phyloP scores from a whole-genome alignment of 1,139 yeast species.

The Scheffersomyces insectosa region DNA sequence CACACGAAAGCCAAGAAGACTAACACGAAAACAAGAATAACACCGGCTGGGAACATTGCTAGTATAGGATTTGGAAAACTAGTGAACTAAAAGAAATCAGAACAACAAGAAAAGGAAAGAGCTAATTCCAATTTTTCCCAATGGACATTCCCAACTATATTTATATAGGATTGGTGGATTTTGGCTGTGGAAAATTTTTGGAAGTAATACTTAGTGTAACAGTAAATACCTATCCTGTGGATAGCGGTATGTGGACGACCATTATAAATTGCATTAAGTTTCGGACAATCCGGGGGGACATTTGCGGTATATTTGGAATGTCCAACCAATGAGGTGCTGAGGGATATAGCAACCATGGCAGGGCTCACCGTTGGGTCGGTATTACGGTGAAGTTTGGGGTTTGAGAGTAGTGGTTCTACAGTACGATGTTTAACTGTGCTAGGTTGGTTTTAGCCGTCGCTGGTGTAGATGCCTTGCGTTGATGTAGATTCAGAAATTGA shows the following conservation, averaged over 20 bases:
- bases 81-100: slow-evolving; percentile 5
- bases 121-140: slow-evolving; percentile 1
- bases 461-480: too few species aligned
- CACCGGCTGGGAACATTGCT: slow-evolving; percentile 53
- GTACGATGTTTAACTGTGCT: too few species aligned
- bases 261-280: not conserved
- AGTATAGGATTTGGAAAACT: slow-evolving; percentile 11
- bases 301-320: not conserved
- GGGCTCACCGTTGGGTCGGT: too few species aligned
- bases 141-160: slow-evolving; percentile 1
- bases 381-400: too few species aligned
- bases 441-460: too few species aligned
- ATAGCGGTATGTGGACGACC: too few species aligned
- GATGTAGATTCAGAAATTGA: too few species aligned
- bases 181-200: slow-evolving; percentile 1
- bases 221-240: too few species aligned
- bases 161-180: slow-evolving; percentile 1
- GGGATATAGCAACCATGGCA: not conserved
- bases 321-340: not conserved
- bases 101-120: slow-evolving; percentile 7
- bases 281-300: slow-evolving; percentile 2
- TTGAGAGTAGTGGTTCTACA: too few species aligned
- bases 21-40: slow-evolving; percentile 51
- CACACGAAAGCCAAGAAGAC: slow-evolving; percentile 43
- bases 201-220: too few species aligned